Evolutionary conservation across 306 rosid species (phyloP).

Genomic region (Gastrolobium bilobum): DNA sequence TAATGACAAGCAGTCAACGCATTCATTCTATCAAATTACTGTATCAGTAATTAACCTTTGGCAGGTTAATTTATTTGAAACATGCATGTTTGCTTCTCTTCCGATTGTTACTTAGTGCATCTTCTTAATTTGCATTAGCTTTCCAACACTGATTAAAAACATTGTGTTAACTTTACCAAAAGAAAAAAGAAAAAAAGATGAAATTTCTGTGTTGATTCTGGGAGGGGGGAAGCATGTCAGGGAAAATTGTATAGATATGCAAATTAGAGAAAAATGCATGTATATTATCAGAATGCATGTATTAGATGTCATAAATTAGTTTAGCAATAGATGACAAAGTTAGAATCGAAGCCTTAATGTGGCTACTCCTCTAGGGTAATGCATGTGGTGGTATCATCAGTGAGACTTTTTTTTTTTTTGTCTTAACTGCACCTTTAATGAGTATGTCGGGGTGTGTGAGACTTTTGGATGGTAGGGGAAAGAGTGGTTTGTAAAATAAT

Average conservation of each 20-base stretch:
- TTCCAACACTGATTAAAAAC: constrained; percentile 1
- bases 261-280: not conserved
- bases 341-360: not conserved
- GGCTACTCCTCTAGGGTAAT: constrained; percentile 1
- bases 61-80: not conserved
- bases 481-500: too few species aligned
- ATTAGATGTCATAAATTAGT: constrained; percentile 15
- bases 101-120: not conserved
- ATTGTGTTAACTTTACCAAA: not conserved
- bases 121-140: not conserved
- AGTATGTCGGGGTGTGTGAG: too few species aligned
- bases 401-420: not conserved
- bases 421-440: too few species aligned
- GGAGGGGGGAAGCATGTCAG: not conserved
- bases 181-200: not conserved
- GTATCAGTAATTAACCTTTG: not conserved
- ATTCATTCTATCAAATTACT: not conserved
- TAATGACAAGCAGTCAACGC: too few species aligned
- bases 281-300: constrained; percentile 9
- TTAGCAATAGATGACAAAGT: not conserved
- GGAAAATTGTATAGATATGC: not conserved
- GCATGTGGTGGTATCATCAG: constrained; percentile 22
- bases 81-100: not conserved
- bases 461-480: too few species aligned
- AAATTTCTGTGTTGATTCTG: not conserved